Evolutionary conservation across 305 asterid species (phyloP).

Genomic region (Fraxinus velutina): DNA sequence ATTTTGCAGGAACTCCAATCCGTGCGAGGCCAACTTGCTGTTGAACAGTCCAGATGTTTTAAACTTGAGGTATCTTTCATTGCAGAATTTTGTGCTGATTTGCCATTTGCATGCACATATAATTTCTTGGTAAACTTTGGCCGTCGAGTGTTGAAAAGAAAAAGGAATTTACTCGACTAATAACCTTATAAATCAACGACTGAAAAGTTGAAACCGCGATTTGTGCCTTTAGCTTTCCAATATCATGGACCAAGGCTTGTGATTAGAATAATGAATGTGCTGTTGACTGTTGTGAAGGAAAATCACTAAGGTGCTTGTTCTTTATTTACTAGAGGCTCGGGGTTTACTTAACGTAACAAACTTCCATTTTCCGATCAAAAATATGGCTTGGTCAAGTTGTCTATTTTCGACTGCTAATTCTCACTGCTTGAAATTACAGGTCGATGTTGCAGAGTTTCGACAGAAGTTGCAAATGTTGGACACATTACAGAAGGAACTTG

Average conservation of each 20-base stretch:
- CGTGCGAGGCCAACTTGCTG: slow-evolving; percentile 85
- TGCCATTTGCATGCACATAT: slow-evolving; percentile 1
- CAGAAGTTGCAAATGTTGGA: slow-evolving; percentile 91
- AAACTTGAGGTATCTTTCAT: slow-evolving; percentile 78
- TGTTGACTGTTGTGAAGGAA: background rate
- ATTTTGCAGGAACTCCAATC: slow-evolving; percentile 87
- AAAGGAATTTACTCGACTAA: background rate
- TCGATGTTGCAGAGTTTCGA: slow-evolving; percentile 87
- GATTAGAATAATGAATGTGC: background rate
- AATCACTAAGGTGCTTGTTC: background rate
- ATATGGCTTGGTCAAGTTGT: background rate
- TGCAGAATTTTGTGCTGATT: slow-evolving; percentile 15
- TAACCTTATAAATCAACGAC: background rate
- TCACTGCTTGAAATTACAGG: slow-evolving; percentile 47
- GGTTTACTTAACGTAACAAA: background rate
- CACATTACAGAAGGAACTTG: slow-evolving; percentile 78
- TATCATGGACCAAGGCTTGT: background rate
- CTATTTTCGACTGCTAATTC: slow-evolving; percentile 7
- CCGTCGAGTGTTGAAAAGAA: background rate
- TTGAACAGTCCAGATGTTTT: slow-evolving; percentile 97
- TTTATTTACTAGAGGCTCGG: background rate
- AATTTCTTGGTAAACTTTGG: slow-evolving; percentile 3
- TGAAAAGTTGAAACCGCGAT: background rate
- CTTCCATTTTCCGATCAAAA: background rate
- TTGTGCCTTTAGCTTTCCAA: background rate